Base-by-base conservation (phyloP, 768 basidiomycete genomes). In the Termitomyces sp. region DNA sequence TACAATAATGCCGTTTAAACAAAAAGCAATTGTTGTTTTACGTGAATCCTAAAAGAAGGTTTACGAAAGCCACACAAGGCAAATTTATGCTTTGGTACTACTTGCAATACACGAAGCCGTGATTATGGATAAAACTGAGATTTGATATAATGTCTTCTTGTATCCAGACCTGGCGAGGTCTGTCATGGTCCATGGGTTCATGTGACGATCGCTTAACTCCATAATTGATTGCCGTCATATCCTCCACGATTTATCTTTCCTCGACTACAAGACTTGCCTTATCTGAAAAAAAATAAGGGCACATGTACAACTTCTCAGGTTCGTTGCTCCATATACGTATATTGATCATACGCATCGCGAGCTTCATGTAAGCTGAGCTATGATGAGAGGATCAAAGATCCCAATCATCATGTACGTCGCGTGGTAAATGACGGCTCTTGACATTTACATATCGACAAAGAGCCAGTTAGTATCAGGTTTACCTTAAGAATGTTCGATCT, bases 201-300 rank as follows among this genome's bases (percentile, higher is more conserved):
- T 45, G 33, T 55, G 44, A 55, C 11, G 22, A 52, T 37, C 51
- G 51, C 51, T 37, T 24, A 55, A 22, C 45, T 44, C 33, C 54
- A 22, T 24, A 24, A 18, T 18, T 52, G 34, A 39, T 37, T 37
- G 34, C 51, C 51, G 51, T 15, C 15, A 52, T 52, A 16, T 20
- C 8, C 7, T 51, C 30, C 49, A 50, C 2, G 16, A 7, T 22
- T 22, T 36, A 13, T 24, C 22, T 52, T 37, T 52, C 51, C 51
- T 52, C 51, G 51, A 37, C 50, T 52, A 52, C 16, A 52, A 52
- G 15, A 52, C 8, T 39, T 52, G 51, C 51, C 51, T 52, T 52
- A 52, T 52, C 6, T 2, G 51, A 36, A 36, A 0, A 18, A 36
- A 20, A 15, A 22, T 24, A 22, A 51, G 20, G 50, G n/a, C 34